Evolutionary conservation across 2,329 filamentous ascomycete genomes (phyloP), one percentile per base, ranked within the genome.

Genomic region (Penicillium sp.): DNA sequence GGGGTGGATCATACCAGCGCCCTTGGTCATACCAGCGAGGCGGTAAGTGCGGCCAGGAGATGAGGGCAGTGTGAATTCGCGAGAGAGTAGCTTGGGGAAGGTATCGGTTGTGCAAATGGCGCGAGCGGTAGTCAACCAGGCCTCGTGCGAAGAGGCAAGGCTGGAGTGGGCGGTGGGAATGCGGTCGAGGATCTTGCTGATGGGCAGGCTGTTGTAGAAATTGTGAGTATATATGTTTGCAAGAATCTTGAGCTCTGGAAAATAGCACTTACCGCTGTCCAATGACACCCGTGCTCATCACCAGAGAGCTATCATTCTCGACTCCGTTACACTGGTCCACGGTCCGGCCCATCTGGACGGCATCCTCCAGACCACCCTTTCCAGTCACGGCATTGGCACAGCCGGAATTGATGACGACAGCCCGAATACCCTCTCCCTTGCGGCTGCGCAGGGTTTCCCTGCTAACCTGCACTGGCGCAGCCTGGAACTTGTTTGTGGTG

Each of bases 41-140:
- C 84, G 82, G 76, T 96, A 99, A 70, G 88, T 86, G 43, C 84
- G 79, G 15, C 80, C 80, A 0, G 89, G 85, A 3, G 89, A 89
- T 1, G 89, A 92, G 3, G 94, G 92, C 26, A 99, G 84, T 23
- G 80, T 85, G 75, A 97, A 99, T 12, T 85, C 85, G 61, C 83
- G 85, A 17, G 92, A 97, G 63, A 93, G 80, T 58, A 99, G 86
- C 77, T 99, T 99, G 52, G 94, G 94, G 73, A 99, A 99, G 3
- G 94, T 97, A 75, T 99, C 94, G 13, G 94, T 99, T 10, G 94
- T 99, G 80, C 93, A 97, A 68, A 99, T 97, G 33, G 94, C 93
- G 65, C 86, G 87, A 51, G 94, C 94, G 36, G 90, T 88, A 47
- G 81, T 80, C 40, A 99, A 78, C 94, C 93, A 99, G 75, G 94